These are phyloP conservation scores for Nigrospora sphaerica DNA, from an alignment of 2,329 filamentous ascomycete species.

Conservation along the genomic window DNA sequence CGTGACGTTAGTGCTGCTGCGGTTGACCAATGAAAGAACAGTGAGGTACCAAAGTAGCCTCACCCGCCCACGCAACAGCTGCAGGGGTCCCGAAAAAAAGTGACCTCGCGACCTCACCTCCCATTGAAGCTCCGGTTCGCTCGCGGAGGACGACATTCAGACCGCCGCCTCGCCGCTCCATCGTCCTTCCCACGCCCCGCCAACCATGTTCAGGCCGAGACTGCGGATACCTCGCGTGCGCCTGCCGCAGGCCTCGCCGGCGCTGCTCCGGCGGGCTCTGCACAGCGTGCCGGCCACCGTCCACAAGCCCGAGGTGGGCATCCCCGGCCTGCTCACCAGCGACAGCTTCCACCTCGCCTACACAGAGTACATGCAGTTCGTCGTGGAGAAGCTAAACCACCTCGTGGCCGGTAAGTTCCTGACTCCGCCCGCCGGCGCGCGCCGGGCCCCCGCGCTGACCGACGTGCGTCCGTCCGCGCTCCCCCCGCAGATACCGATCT, in stretches of 20 bases:
- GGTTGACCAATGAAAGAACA: no score
- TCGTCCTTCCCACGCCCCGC: not conserved
- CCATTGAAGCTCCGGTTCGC: no score
- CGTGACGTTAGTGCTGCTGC: no score
- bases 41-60: no score
- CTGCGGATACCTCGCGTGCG: conserved; percentile 42
- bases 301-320: conserved; percentile 30
- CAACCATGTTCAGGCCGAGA: conserved; percentile 45
- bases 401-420: conserved; percentile 59
- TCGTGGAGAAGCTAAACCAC: conserved; percentile 70
- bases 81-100: not conserved
- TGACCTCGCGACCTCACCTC: not conserved
- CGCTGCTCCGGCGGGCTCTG: conserved; percentile 29
- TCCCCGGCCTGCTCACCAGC: conserved; percentile 65
- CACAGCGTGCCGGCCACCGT: conserved; percentile 40
- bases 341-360: conserved; percentile 71
- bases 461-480: not conserved
- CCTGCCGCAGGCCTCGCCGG: conserved; percentile 24
- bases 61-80: no score
- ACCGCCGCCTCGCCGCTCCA: no score
- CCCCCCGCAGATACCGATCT: conserved; percentile 50
- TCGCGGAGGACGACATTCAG: no score
- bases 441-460: no score
- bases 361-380: conserved; percentile 70
- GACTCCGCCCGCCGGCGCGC: not conserved